phyloP scores from a whole-genome alignment of 441 rosid genomes.

The Eutrema salsugineum region DNA sequence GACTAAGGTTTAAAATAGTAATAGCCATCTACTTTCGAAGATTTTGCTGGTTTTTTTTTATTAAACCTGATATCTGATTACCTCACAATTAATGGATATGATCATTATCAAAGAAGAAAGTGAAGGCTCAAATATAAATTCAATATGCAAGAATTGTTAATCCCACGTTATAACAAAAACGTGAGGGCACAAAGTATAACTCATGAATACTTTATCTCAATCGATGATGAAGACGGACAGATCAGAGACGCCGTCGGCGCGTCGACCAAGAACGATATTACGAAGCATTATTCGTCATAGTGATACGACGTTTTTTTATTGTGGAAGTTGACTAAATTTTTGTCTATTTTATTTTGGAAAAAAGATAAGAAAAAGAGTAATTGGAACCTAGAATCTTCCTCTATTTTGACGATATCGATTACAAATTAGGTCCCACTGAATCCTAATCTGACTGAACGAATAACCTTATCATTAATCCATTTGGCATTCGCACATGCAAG shows the following conservation, averaged over 20 bases:
- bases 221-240: too few species aligned
- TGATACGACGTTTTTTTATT: background rate
- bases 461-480: slow-evolving; percentile 7
- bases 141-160: too few species aligned
- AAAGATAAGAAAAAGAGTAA: background rate
- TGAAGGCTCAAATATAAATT: too few species aligned
- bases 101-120: too few species aligned
- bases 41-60: too few species aligned
- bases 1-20: background rate
- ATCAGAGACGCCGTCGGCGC: too few species aligned
- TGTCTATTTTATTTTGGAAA: background rate
- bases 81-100: background rate
- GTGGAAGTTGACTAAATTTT: background rate
- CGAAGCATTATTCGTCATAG: background rate
- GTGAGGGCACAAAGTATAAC: too few species aligned
- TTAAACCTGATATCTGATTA: background rate
- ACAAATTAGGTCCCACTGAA: background rate
- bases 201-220: too few species aligned
- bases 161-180: too few species aligned
- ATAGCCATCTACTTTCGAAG: too few species aligned
- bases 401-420: background rate
- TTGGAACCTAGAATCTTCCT: background rate
- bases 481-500: background rate
- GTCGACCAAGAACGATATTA: too few species aligned
- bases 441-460: background rate